A percentile compares a stretch with the other conserved stretches of the same genome.
Evolutionary conservation across 225 moss, liverwort and hornwort genomes (phyloP).

Genomic region (Pleurozium schreberi): DNA sequence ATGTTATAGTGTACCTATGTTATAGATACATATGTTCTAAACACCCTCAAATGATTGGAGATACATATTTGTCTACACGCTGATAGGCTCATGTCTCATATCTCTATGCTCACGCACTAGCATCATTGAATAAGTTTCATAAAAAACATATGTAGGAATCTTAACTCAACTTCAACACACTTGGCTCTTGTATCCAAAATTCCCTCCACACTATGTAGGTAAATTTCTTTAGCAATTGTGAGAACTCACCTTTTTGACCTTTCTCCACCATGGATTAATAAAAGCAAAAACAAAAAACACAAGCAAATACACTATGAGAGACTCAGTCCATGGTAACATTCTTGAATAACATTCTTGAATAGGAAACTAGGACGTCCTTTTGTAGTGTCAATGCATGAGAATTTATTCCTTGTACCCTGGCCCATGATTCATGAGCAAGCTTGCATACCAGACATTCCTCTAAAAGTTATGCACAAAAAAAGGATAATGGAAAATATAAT

Average conservation of each 20-base stretch:
- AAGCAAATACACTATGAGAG: background rate
- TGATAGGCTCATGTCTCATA: background rate
- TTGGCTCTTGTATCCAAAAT: background rate
- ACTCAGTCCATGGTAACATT: background rate
- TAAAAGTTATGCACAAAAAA: too few species aligned
- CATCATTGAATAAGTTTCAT: background rate
- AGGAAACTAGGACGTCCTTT: background rate
- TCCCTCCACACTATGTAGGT: background rate
- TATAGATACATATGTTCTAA: background rate
- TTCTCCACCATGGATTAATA: background rate
- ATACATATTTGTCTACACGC: background rate
- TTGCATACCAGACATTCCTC: too few species aligned
- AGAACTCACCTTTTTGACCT: background rate
- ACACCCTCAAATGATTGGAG: background rate
- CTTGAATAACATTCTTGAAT: background rate
- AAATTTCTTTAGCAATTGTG: background rate
- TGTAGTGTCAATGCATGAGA: rapidly evolving
- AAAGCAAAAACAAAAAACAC: rapidly evolving
- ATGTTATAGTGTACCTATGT: background rate
- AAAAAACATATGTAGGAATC: background rate
- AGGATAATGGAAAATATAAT: too few species aligned
- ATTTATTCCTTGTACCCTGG: background rate
- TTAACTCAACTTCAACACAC: background rate
- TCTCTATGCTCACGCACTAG: rapidly evolving
- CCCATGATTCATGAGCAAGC: background rate